phyloP scores from a whole-genome alignment of 257 asterid species.

The Petunia secreta region DNA sequence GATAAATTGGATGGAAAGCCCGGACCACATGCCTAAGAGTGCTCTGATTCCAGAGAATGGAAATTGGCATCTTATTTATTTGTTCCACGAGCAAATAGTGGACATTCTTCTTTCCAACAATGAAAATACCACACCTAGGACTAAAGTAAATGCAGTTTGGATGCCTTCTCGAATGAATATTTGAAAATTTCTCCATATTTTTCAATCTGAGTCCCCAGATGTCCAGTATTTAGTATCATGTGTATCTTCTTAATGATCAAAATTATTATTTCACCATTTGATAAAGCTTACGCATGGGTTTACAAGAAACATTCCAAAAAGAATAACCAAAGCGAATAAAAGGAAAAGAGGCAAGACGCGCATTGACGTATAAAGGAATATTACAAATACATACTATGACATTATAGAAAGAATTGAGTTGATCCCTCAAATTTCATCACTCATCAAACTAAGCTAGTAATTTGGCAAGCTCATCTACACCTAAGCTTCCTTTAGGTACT shows the following conservation, averaged over 20 bases:
- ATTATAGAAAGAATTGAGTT: constrained; percentile 14
- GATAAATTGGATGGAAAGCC: not conserved
- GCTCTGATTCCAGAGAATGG: constrained; percentile 4
- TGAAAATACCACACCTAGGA: not conserved
- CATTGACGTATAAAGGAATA: not conserved
- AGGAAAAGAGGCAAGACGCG: not conserved
- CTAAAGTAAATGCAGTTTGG: not conserved
- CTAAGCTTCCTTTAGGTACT: constrained; percentile 65
- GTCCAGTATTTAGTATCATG: not conserved
- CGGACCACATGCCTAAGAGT: not conserved
- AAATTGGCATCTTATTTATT: not conserved
- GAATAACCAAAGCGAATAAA: not conserved
- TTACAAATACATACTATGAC: constrained; percentile 12
- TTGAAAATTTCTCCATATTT: not conserved
- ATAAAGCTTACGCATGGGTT: not conserved
- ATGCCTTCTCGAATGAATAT: constrained; percentile 5
- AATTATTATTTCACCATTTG: not conserved
- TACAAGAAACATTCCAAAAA: constrained; percentile 5
- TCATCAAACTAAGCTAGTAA: constrained; percentile 51
- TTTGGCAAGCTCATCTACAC: constrained; percentile 93
- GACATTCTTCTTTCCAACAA: not conserved
- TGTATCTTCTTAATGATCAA: not conserved
- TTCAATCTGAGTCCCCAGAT: not conserved
- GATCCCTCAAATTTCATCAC: not conserved
- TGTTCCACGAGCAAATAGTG: constrained; percentile 11